Percentiles rank a stretch among this genome's conserved stretches.
phyloP scores from a whole-genome alignment of 257 asterid genomes.

The Dorcoceras hygrometricum region DNA sequence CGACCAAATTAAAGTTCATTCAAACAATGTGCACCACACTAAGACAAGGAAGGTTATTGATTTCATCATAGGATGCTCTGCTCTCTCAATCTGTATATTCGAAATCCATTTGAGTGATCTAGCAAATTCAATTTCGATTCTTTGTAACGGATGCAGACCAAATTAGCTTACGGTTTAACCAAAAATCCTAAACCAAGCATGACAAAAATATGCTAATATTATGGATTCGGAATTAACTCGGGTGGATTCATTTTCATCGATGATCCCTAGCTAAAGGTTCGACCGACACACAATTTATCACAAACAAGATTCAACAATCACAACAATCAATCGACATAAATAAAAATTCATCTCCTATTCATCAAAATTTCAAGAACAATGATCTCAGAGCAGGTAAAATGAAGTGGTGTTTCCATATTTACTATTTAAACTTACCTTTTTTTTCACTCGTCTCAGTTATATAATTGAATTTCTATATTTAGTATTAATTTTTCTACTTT shows the following conservation, averaged over 20 bases:
- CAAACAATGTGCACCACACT: too few relatives aligned
- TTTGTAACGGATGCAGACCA: neutral
- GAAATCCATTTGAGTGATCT: too few relatives aligned
- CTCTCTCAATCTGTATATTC: neutral
- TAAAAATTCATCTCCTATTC: neutral
- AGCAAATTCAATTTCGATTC: too few relatives aligned
- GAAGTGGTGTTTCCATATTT: too few relatives aligned
- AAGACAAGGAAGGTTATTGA: too few relatives aligned
- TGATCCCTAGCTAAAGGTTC: neutral
- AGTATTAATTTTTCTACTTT: too few relatives aligned
- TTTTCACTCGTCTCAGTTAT: too few relatives aligned
- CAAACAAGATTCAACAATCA: neutral
- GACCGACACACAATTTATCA: neutral
- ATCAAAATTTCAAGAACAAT: too few relatives aligned
- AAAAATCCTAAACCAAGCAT: neutral
- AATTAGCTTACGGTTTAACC: neutral
- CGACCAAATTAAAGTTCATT: too few relatives aligned
- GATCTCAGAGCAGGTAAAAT: neutral
- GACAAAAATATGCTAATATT: neutral
- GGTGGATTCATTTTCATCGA: neutral
- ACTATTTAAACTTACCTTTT: too few relatives aligned
- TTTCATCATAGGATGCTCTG: neutral
- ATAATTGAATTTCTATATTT: too few relatives aligned
- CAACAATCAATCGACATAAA: neutral
- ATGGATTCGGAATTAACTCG: too few relatives aligned